phyloP scores from a whole-genome alignment of 192 early-diverging fungal species.

The Umbelopsis vinacea region DNA sequence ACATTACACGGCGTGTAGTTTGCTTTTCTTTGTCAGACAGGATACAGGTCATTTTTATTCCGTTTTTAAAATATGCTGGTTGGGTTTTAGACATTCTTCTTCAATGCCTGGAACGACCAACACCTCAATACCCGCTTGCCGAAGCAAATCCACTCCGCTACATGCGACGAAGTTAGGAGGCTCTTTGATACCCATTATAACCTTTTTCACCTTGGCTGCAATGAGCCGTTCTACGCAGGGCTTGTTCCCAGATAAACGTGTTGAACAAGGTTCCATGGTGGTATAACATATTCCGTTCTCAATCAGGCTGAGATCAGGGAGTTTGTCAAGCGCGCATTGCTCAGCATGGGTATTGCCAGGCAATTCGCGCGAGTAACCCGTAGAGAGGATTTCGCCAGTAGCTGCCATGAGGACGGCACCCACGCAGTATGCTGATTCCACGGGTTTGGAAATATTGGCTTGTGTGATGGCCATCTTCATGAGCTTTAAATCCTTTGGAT shows the following conservation, averaged over 20 bases:
- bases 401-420: conserved; percentile 73
- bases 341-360: conserved; percentile 98
- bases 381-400: conserved; percentile 64
- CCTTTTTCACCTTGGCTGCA: conserved; percentile 64
- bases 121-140: conserved; percentile 75
- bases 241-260: conserved; percentile 68
- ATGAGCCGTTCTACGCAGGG: conserved; percentile 82
- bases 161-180: conserved; percentile 88
- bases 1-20: too few relatives aligned
- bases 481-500: conserved; percentile 61
- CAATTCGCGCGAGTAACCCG: conserved; percentile 91
- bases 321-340: conserved; percentile 84
- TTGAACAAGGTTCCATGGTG: conserved; percentile 97
- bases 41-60: neutral
- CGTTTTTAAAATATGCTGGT: conserved; percentile 57
- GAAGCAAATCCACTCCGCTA: conserved; percentile 70
- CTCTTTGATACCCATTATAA: conserved; percentile 89
- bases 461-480: conserved; percentile 87
- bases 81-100: conserved; percentile 75
- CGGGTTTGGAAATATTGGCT: conserved; percentile 77
- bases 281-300: conserved; percentile 80
- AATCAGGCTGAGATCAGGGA: conserved; percentile 38
- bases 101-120: conserved; percentile 71
- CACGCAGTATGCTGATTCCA: conserved; percentile 88
- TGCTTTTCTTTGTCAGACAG: too few relatives aligned